Base-by-base conservation (phyloP, 768 basidiomycete genomes). In the Amanita exitialis region DNA sequence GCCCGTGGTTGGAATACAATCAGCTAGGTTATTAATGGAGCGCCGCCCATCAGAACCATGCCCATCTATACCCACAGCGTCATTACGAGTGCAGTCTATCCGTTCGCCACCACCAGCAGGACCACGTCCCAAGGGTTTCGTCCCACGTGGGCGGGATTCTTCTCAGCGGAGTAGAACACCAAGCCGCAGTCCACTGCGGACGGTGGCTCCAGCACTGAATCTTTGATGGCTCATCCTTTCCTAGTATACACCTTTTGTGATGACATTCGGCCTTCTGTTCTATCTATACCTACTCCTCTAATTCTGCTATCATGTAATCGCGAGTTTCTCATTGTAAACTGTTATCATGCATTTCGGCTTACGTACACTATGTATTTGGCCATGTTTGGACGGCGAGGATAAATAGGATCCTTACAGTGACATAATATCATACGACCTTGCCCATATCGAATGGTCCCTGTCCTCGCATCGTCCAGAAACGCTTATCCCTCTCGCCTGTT, bases 401-500 rank as follows among this genome's bases (percentile, higher is more conserved):
- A 32, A 32, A 32, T 27, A 44, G 25, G 9, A 18, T 15, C 21
- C 12, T 3, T 2, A 3, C 25, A 30, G n/a, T n/a, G n/a, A 30
- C 30, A 10, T 30, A 30, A 30, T n/a, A n/a, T 30, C 30, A 30
- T 30, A 5, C 20, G n/a, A 28, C 20, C 16, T 39, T 47, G n/a
- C 58, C 54, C 54, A 45, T 54, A 56, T 71, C 62, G 70, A 70
- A 73, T 73, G 71, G 69, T 73, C 60, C 66, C 71, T 66, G 66
- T 69, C 68, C 66, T 67, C 47, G 58, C 64, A 43, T 55, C 59
- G 59, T 51, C 54, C 52, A 63, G 66, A 49, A 61, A 68, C 59
- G 60, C 64, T 50, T 58, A 64, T 52, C 70, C 73, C 52, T 66
- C 76, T 53, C 76, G 72, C 55, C 67, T 73, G 53, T 58, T 76